phyloP scores from a whole-genome alignment of 2,329 filamentous ascomycete species.

The Sarocladium brachiariae region DNA sequence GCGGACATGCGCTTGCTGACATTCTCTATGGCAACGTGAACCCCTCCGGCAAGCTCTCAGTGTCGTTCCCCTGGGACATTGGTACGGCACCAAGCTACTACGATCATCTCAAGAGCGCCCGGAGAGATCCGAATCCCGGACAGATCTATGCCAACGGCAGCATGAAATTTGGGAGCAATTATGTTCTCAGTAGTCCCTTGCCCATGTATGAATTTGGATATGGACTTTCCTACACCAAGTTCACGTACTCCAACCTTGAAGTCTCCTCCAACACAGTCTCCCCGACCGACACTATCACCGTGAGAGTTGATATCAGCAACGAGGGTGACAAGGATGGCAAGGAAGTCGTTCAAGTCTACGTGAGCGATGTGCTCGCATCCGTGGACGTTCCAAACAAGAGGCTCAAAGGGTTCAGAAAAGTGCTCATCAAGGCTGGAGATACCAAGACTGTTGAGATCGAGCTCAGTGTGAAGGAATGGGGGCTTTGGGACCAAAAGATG shows the following conservation, averaged over 20 bases:
- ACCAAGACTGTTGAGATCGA: slow-evolving; percentile 46
- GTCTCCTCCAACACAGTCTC: slow-evolving; percentile 42
- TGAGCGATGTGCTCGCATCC: slow-evolving; percentile 54
- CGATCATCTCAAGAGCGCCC: slow-evolving; percentile 63
- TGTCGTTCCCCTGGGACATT: slow-evolving; percentile 61
- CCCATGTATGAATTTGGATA: slow-evolving; percentile 62
- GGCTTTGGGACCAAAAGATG: slow-evolving; percentile 55
- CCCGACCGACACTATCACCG: slow-evolving; percentile 46
- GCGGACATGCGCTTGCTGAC: slow-evolving; percentile 59
- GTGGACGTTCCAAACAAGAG: slow-evolving; percentile 59
- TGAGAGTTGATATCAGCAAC: slow-evolving; percentile 57
- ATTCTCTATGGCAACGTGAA: slow-evolving; percentile 59
- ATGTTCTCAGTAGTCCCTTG: slow-evolving; percentile 52
- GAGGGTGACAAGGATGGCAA: slow-evolving; percentile 48
- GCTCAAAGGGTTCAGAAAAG: slow-evolving; percentile 63
- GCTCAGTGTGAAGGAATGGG: slow-evolving; percentile 48
- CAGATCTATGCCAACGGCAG: slow-evolving; percentile 49
- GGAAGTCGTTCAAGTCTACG: slow-evolving; percentile 63
- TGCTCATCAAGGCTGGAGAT: slow-evolving; percentile 51
- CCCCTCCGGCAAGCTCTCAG: slow-evolving; percentile 58
- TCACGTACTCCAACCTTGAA: slow-evolving; percentile 48
- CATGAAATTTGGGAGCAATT: slow-evolving; percentile 56
- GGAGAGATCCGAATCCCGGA: slow-evolving; percentile 46
- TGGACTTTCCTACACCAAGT: slow-evolving; percentile 58
- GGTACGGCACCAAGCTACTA: slow-evolving; percentile 65